Evolutionary conservation across 73 alveolate species (phyloP).

Genomic region (Paramecium tetraurelia): DNA sequence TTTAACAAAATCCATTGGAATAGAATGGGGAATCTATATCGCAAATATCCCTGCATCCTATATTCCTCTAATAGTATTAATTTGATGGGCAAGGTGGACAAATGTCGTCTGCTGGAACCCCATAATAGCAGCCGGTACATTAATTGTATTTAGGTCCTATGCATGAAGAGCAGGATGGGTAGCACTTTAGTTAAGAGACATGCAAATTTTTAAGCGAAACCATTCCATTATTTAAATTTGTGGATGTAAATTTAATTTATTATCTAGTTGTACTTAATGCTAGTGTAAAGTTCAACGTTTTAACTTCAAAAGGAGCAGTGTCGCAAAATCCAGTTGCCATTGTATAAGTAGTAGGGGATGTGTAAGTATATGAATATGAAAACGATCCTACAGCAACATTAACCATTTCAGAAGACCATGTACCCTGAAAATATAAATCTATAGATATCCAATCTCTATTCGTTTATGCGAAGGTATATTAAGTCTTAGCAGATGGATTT

Average conservation of each 20-base stretch:
- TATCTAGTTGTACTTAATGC: neutral
- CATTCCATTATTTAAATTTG: neutral
- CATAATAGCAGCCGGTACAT: neutral
- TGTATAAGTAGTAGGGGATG: neutral
- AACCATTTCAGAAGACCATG: neutral
- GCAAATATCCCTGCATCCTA: neutral
- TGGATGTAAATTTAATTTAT: neutral
- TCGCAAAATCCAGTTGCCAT: neutral
- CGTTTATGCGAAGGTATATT: neutral
- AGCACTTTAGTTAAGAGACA: neutral
- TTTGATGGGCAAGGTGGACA: neutral
- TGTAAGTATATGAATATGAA: neutral
- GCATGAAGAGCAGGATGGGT: neutral
- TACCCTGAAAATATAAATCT: neutral
- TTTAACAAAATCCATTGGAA: neutral
- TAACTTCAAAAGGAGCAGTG: neutral
- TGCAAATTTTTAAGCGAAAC: neutral
- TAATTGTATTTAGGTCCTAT: neutral
- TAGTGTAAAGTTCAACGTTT: neutral
- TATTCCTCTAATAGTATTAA: neutral
- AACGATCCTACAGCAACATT: neutral
- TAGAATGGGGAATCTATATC: neutral
- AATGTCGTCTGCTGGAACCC: neutral
- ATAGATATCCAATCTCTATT: neutral
- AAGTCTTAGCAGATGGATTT: neutral